A percentile compares a stretch with the other conserved stretches of the same genome.
Conservation (phyloP, 345 rosid genomes). For the Barbarea vulgaris region DNA sequence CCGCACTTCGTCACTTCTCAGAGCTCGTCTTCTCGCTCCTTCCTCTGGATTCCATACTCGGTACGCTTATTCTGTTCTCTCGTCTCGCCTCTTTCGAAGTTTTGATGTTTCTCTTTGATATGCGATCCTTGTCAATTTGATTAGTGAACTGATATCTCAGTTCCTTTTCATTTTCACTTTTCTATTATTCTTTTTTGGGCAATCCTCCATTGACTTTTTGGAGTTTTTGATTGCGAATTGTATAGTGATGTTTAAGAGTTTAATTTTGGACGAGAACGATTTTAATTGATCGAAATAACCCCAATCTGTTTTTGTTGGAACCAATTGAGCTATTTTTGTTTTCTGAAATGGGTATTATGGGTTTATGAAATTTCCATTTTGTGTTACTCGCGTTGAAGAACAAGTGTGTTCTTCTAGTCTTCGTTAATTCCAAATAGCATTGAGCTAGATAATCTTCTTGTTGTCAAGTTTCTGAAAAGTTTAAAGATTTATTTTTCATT, state of each 20-base stretch:
- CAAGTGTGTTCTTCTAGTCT: not conserved
- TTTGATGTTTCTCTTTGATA: not conserved
- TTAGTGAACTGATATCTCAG: constrained; percentile 6
- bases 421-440: not conserved
- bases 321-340: not conserved
- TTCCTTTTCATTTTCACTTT: not conserved
- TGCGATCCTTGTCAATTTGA: constrained; percentile 23
- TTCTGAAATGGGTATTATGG: not conserved
- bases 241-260: constrained; percentile 8
- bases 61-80: constrained; percentile 42
- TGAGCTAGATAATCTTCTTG: not conserved
- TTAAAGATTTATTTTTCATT: not conserved
- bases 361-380: not conserved
- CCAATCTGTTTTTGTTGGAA: not conserved
- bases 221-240: not conserved
- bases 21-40: constrained; percentile 67
- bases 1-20: constrained; percentile 58
- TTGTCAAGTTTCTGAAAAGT: not conserved
- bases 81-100: not conserved
- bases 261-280: not conserved
- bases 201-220: constrained; percentile 33
- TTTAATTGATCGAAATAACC: not conserved
- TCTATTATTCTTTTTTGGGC: not conserved
- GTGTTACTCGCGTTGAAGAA: not conserved
- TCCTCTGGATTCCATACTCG: constrained; percentile 52